Percentiles rank a stretch among this genome's conserved stretches.
phyloP scores from a whole-genome alignment of 371 early-diverging fungal species.

The Cokeromyces recurvatus region DNA sequence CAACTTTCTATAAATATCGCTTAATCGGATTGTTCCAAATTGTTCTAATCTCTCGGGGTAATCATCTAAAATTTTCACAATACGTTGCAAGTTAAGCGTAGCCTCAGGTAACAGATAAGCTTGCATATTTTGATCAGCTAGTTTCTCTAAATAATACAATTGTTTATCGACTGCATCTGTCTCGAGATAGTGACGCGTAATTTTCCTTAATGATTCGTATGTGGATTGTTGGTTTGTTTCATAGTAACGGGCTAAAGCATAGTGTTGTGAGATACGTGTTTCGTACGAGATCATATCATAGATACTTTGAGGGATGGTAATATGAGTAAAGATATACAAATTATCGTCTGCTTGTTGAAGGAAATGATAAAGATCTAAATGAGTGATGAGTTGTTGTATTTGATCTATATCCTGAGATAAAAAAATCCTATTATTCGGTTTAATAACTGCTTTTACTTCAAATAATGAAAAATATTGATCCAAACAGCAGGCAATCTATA shows the following conservation, averaged over 20 bases:
- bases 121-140: slow-evolving; percentile 50
- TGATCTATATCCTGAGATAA: slow-evolving; percentile 12
- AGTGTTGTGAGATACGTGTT: slow-evolving; percentile 45
- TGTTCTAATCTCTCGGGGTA: slow-evolving; percentile 26
- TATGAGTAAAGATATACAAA: slow-evolving; percentile 42
- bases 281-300: slow-evolving; percentile 57
- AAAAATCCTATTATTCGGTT: slow-evolving; percentile 29
- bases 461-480: slow-evolving; percentile 47
- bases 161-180: slow-evolving; percentile 50
- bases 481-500: slow-evolving; percentile 50
- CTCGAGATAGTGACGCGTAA: slow-evolving; percentile 51
- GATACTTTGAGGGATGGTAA: slow-evolving; percentile 49
- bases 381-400: slow-evolving; percentile 28
- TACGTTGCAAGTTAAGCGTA: slow-evolving; percentile 36
- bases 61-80: slow-evolving; percentile 46
- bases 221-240: slow-evolving; percentile 42
- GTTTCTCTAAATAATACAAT: slow-evolving; percentile 48
- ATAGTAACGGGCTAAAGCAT: slow-evolving; percentile 48
- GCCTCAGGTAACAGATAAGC: slow-evolving; percentile 48
- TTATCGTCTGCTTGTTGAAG: slow-evolving; percentile 28
- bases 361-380: slow-evolving; percentile 46
- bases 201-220: slow-evolving; percentile 42
- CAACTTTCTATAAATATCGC: slow-evolving; percentile 51
- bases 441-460: slow-evolving; percentile 44
- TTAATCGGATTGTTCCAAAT: slow-evolving; percentile 43